A percentile compares a stretch with the other conserved stretches of the same genome.
These are phyloP conservation scores for Fusarium piperis DNA, from an alignment of 2,329 filamentous ascomycete species.

Conservation along the genomic window DNA sequence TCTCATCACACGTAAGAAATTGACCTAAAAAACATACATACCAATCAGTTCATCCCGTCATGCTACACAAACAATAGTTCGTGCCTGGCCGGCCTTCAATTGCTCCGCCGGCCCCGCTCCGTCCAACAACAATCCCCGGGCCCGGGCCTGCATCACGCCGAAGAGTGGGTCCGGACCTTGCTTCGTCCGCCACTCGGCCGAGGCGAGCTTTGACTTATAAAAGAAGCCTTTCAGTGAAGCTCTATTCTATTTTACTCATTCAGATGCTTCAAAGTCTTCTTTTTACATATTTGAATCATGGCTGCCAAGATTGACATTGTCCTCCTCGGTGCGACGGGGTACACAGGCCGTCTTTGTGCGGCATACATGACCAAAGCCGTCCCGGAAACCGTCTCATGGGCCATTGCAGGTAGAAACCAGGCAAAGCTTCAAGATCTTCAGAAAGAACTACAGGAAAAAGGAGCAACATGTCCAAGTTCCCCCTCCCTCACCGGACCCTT, in stretches of 20 bases:
- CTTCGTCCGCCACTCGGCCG: slow-evolving; percentile 15
- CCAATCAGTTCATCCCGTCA: not conserved
- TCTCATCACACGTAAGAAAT: not conserved
- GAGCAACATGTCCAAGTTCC: not conserved
- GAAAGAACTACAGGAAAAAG: slow-evolving; percentile 40
- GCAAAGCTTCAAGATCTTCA: slow-evolving; percentile 75
- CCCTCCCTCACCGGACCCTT: not conserved
- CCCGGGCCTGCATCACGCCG: slow-evolving; percentile 20
- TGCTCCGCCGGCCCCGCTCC: slow-evolving; percentile 3
- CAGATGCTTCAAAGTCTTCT: too few species aligned
- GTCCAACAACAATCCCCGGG: not conserved
- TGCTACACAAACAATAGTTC: not conserved
- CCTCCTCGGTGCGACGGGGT: slow-evolving; percentile 71
- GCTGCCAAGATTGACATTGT: slow-evolving; percentile 47
- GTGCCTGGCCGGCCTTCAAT: not conserved
- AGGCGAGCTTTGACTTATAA: not conserved
- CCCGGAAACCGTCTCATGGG: slow-evolving; percentile 82
- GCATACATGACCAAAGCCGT: slow-evolving; percentile 76
- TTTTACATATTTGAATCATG: not conserved
- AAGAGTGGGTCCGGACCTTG: slow-evolving; percentile 9
- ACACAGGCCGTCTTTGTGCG: slow-evolving; percentile 79
- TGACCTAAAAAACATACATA: not conserved
- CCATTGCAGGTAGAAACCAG: slow-evolving; percentile 80
- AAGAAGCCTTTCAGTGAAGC: not conserved
- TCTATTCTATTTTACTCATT: accelerated